These are phyloP conservation scores for Fusarium coffeatum DNA, from an alignment of 2,329 filamentous ascomycete genomes.

Conservation along the genomic window DNA sequence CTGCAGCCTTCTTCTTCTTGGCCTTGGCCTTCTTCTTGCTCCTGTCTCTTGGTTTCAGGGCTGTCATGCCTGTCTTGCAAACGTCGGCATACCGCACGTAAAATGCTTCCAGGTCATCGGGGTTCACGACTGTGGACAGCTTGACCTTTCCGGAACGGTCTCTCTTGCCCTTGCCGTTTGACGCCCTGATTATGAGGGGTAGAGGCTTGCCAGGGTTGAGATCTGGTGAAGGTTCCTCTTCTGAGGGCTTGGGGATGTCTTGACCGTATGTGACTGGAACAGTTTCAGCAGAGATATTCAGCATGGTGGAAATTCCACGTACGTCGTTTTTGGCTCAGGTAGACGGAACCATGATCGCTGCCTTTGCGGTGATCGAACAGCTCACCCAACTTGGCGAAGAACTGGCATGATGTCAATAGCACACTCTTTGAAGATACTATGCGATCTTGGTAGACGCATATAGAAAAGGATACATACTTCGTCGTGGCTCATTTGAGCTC, in stretches of 20 bases:
- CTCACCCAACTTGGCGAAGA: constrained; percentile 75
- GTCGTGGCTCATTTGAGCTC: constrained; percentile 44
- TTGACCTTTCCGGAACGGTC: constrained; percentile 73
- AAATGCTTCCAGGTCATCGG: constrained; percentile 81
- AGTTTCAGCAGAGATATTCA: constrained; percentile 10
- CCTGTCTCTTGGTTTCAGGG: constrained; percentile 91
- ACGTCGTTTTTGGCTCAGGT: constrained; percentile 82
- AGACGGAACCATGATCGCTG: constrained; percentile 78
- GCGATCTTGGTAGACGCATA: neutral
- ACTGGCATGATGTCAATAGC: constrained; percentile 60
- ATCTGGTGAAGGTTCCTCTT: constrained; percentile 68
- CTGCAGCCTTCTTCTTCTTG: constrained; percentile 70
- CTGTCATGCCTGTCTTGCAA: constrained; percentile 89
- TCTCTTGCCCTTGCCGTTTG: constrained; percentile 77
- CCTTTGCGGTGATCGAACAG: constrained; percentile 75
- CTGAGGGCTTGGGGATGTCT: constrained; percentile 56
- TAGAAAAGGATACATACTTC: constrained; percentile 34
- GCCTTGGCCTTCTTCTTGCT: constrained; percentile 87
- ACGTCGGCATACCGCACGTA: constrained; percentile 88
- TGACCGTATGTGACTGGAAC: constrained; percentile 58
- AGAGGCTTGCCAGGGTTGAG: constrained; percentile 68
- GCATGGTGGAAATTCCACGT: constrained; percentile 45
- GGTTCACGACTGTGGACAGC: constrained; percentile 83
- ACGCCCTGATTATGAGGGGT: constrained; percentile 84
- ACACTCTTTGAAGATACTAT: neutral